Evolutionary conservation across 1,284 basidiomycete genomes (phyloP).

Genomic region (Boletus sp.): DNA sequence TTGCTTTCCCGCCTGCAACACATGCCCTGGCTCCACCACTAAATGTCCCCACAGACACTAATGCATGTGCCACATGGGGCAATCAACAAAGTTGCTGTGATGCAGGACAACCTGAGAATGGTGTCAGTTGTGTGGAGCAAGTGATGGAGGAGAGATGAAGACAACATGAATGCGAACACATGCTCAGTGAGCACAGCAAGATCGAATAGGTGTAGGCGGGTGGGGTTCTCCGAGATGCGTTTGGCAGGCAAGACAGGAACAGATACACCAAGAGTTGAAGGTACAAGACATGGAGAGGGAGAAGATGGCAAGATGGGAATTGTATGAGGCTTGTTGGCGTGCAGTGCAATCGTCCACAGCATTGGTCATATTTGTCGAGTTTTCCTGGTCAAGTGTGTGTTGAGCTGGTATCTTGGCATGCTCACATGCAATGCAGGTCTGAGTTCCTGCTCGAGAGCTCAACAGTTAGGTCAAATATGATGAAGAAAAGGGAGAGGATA

Average conservation of each 20-base stretch:
- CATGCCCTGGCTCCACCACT: neutral
- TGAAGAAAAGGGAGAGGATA: constrained; percentile 56
- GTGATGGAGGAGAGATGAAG: constrained; percentile 23
- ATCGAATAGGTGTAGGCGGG: constrained; percentile 63
- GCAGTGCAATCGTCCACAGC: constrained; percentile 34
- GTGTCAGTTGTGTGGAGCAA: neutral
- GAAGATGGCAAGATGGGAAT: constrained; percentile 46
- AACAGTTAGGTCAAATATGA: constrained; percentile 43
- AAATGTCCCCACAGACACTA: neutral
- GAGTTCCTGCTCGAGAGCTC: constrained; percentile 60
- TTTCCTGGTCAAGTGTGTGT: constrained; percentile 58
- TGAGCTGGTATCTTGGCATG: constrained; percentile 36
- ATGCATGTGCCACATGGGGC: constrained; percentile 10
- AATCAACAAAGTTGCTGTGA: neutral
- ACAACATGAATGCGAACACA: constrained; percentile 37
- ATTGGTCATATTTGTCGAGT: constrained; percentile 46
- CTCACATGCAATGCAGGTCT: constrained; percentile 45
- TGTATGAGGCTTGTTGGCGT: constrained; percentile 55
- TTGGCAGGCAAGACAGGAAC: constrained; percentile 51
- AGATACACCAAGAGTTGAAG: constrained; percentile 32
- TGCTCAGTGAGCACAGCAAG: constrained; percentile 46
- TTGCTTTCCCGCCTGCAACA: constrained; percentile 30
- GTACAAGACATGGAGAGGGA: constrained; percentile 28
- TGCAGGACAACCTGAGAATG: neutral
- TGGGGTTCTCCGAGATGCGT: constrained; percentile 53